These are phyloP conservation scores for Pleochaeta shiraiana DNA, from an alignment of 2,329 filamentous ascomycete species.

Conservation along the genomic window DNA sequence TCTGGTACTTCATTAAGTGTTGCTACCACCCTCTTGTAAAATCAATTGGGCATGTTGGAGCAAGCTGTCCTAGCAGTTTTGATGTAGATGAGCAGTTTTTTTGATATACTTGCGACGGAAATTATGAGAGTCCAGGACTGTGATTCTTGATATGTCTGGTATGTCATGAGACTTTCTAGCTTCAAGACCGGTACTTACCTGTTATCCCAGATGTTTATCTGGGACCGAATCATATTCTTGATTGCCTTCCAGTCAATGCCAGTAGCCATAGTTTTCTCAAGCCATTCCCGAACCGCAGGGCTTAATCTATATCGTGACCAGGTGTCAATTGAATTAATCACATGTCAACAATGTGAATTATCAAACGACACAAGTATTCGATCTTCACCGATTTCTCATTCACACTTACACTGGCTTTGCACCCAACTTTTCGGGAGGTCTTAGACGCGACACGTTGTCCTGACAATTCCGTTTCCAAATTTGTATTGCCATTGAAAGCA, in stretches of 20 bases:
- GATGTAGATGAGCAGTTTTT: neutral
- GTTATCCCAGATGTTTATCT: too few relatives aligned
- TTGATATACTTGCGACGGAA: neutral
- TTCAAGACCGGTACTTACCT: too few relatives aligned
- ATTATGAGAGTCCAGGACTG: neutral
- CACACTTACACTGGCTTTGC: too few relatives aligned
- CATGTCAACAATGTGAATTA: too few relatives aligned
- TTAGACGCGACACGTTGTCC: too few relatives aligned
- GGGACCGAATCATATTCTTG: neutral
- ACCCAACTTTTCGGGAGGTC: too few relatives aligned
- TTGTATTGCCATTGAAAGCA: too few relatives aligned
- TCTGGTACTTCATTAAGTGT: neutral
- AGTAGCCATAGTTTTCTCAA: neutral
- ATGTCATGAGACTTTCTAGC: too few relatives aligned
- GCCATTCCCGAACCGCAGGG: neutral
- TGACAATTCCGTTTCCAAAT: too few relatives aligned
- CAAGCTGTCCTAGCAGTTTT: neutral
- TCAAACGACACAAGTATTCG: too few relatives aligned
- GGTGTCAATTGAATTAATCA: neutral
- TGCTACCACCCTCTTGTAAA: neutral
- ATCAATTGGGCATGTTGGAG: neutral
- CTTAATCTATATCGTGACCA: neutral
- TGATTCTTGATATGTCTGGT: too few relatives aligned
- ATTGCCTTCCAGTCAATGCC: neutral
- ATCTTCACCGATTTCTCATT: too few relatives aligned